Evolutionary conservation across 2,329 filamentous ascomycete genomes (phyloP).

Genomic region (Trichoderma cornu-damae): DNA sequence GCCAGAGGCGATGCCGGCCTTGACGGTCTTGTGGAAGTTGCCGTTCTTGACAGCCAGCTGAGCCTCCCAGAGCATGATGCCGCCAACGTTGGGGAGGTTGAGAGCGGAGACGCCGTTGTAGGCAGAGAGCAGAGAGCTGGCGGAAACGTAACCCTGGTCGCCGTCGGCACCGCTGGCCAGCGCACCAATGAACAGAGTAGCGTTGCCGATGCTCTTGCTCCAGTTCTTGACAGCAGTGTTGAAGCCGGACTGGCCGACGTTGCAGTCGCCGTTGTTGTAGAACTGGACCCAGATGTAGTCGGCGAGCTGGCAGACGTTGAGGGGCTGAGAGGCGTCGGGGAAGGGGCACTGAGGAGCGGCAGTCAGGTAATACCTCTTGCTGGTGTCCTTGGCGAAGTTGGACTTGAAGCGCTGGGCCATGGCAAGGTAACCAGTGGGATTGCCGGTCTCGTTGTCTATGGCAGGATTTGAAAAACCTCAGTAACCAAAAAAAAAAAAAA

Average conservation of each 20-base stretch:
- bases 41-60: conserved; percentile 51
- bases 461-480: not conserved
- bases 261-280: conserved; percentile 62
- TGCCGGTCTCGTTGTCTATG: conserved; percentile 53
- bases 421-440: conserved; percentile 51
- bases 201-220: conserved; percentile 55
- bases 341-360: conserved; percentile 45
- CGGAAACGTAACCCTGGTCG: conserved; percentile 49
- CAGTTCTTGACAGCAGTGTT: conserved; percentile 58
- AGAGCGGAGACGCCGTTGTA: conserved; percentile 44
- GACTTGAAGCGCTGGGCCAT: conserved; percentile 54
- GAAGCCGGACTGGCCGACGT: conserved; percentile 47
- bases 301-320: conserved; percentile 33
- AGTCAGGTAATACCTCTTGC: conserved; percentile 21
- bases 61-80: conserved; percentile 63
- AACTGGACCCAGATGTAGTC: conserved; percentile 56
- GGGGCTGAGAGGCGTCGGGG: conserved; percentile 49
- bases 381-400: conserved; percentile 35
- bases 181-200: conserved; percentile 56
- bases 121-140: conserved; percentile 41
- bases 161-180: conserved; percentile 47
- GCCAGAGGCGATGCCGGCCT: conserved; percentile 11
- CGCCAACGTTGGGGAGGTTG: conserved; percentile 55
- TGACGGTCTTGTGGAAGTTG: conserved; percentile 32
- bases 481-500: too few relatives aligned